phyloP scores from a whole-genome alignment of 2,329 filamentous ascomycete genomes.

The Fusarium agapanthi region DNA sequence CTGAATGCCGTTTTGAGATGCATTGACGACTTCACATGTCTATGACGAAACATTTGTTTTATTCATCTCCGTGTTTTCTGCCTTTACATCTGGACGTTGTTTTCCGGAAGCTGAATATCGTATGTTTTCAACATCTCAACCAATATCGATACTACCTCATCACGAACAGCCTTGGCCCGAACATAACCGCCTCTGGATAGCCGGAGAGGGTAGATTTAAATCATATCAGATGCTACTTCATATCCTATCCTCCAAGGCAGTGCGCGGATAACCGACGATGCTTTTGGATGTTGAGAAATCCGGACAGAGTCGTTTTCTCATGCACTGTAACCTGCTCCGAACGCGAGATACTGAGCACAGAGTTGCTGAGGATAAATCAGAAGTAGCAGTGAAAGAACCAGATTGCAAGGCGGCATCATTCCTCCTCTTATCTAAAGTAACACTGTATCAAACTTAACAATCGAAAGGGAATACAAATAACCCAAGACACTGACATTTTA shows the following conservation, averaged over 20 bases:
- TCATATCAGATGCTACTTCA: neutral
- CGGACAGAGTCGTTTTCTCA: neutral
- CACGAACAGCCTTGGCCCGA: neutral
- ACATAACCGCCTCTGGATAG: neutral
- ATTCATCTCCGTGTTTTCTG: neutral
- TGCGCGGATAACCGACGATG: neutral
- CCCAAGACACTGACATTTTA: too few species aligned
- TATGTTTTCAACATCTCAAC: neutral
- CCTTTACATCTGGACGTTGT: neutral
- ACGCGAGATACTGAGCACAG: fast-evolving
- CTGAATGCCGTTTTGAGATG: neutral
- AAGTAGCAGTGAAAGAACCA: fast-evolving
- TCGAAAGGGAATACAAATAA: too few species aligned
- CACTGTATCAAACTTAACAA: neutral
- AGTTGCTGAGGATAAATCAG: fast-evolving
- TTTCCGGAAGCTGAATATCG: neutral
- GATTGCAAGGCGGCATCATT: neutral
- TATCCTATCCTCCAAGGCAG: neutral
- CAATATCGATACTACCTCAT: neutral
- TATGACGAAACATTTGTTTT: neutral
- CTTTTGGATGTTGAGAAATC: neutral
- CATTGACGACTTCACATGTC: neutral
- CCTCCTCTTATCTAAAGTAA: fast-evolving
- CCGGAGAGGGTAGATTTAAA: fast-evolving
- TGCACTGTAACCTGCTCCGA: neutral